These are phyloP conservation scores for Lactarius vividus DNA, from an alignment of 768 basidiomycete species.

Conservation along the genomic window DNA sequence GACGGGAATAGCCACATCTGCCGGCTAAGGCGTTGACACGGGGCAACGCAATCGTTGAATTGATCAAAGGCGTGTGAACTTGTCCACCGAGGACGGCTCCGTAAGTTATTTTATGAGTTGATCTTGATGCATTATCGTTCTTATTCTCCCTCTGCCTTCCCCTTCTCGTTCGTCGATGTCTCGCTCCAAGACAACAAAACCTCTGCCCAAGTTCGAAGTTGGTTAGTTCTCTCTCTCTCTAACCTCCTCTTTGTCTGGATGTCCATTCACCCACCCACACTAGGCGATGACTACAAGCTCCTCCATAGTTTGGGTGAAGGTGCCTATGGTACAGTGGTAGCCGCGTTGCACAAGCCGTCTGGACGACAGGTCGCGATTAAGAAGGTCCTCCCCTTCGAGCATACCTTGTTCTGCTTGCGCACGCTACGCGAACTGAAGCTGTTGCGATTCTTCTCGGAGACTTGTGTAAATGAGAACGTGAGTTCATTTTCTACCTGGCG, in stretches of 20 bases:
- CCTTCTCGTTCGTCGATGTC: constrained; percentile 10
- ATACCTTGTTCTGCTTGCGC: constrained; percentile 85
- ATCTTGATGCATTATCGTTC: not conserved
- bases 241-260: not conserved
- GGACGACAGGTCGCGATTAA: constrained; percentile 91
- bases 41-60: not conserved
- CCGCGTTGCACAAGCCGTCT: constrained; percentile 80
- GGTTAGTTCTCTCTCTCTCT: constrained; percentile 41
- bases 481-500: constrained; percentile 26
- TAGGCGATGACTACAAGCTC: constrained; percentile 72
- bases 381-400: constrained; percentile 93
- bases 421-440: constrained; percentile 92
- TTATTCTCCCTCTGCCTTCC: constrained; percentile 23
- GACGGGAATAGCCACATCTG: constrained; percentile 1
- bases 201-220: constrained; percentile 70
- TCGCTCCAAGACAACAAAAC: constrained; percentile 50
- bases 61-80: constrained; percentile 12
- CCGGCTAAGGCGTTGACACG: not conserved
- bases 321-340: constrained; percentile 87
- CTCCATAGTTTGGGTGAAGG: constrained; percentile 79
- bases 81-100: not conserved
- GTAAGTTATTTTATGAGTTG: not conserved
- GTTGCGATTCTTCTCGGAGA: constrained; percentile 78
- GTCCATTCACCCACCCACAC: constrained; percentile 4
- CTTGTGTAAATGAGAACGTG: constrained; percentile 80